Conservation (phyloP, 352 stramenopile genomes). For the Phytophthora citrophthora region DNA sequence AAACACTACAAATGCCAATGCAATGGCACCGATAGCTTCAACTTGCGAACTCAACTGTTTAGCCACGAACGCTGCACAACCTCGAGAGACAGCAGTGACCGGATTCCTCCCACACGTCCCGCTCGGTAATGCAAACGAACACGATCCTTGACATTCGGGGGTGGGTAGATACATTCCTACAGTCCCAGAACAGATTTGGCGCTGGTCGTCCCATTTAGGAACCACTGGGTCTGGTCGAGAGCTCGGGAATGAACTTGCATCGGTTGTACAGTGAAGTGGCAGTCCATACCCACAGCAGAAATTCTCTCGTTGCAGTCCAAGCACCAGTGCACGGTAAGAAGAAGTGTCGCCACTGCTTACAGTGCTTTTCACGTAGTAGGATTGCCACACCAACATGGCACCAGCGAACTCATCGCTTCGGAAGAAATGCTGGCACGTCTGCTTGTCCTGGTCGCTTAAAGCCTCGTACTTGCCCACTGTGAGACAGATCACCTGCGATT, state of each 20-base stretch:
- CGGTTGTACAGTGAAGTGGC: conserved; percentile 53
- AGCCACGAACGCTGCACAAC: conserved; percentile 61
- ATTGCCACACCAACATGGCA: conserved; percentile 73
- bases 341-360: conserved; percentile 11
- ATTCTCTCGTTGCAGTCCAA: conserved; percentile 64
- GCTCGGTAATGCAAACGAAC: conserved; percentile 70
- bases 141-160: conserved; percentile 52
- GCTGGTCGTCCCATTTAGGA: conserved; percentile 29
- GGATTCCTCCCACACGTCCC: conserved; percentile 66
- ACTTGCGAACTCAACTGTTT: conserved; percentile 48
- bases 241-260: conserved; percentile 55
- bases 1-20: conserved; percentile 50
- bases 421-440: conserved; percentile 57
- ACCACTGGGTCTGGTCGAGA: conserved; percentile 46
- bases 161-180: conserved; percentile 51
- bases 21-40: conserved; percentile 46
- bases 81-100: conserved; percentile 51
- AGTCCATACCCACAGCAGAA: conserved; percentile 78
- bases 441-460: conserved; percentile 39
- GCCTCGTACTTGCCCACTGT: conserved; percentile 63
- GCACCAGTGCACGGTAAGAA: conserved; percentile 60
- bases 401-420: conserved; percentile 68
- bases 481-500: conserved; percentile 58
- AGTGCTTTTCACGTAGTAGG: conserved; percentile 68
- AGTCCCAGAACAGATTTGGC: conserved; percentile 37